Evolutionary conservation across 139 green algal genomes (phyloP).

Genomic region (Coelastrella sp.): DNA sequence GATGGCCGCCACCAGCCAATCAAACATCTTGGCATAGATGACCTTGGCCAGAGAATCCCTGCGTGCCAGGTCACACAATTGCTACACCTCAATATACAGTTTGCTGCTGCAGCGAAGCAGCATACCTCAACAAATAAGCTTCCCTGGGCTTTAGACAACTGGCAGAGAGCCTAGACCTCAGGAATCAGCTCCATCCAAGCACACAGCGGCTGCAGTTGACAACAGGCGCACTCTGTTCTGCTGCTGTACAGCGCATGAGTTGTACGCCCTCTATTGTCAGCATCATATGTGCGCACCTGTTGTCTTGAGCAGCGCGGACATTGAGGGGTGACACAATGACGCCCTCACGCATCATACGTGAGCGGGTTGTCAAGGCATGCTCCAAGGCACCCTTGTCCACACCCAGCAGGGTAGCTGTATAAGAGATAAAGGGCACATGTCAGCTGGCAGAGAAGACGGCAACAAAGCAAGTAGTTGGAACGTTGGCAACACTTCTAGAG

Average conservation of each 20-base stretch:
- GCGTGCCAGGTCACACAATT: background rate
- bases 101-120: no score
- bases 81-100: no score
- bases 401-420: conserved; percentile 82
- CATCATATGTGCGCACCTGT: conserved; percentile 6
- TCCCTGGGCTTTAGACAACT: no score
- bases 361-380: conserved; percentile 92
- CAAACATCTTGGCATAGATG: conserved; percentile 94
- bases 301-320: conserved; percentile 86
- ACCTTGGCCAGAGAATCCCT: conserved; percentile 83
- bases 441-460: background rate
- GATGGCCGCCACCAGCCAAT: conserved; percentile 93
- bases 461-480: no score
- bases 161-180: no score
- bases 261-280: no score
- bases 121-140: no score
- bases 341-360: conserved; percentile 90
- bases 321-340: conserved; percentile 92
- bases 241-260: no score
- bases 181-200: background rate
- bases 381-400: conserved; percentile 80
- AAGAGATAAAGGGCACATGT: background rate
- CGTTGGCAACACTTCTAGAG: background rate
- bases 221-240: background rate
- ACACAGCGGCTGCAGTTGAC: background rate